Evolutionary conservation across 257 asterid genomes (phyloP).

Genomic region (Solanum pinnatisectum): DNA sequence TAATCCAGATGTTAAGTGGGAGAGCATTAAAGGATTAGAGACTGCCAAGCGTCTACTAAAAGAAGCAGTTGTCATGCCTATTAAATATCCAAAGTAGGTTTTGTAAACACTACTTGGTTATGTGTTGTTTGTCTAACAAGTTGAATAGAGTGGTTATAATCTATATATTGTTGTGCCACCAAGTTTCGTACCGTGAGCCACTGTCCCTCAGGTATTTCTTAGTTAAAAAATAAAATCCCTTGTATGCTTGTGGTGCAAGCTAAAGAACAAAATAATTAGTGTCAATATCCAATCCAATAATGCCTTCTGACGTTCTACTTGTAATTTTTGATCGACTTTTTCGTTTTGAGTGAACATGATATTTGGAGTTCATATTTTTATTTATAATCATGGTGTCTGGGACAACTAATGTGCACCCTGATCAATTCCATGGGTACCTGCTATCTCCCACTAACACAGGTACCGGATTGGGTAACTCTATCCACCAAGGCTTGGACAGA

Average conservation of each 20-base stretch:
- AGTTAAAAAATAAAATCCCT: neutral
- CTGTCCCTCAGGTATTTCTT: neutral
- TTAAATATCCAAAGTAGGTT: constrained; percentile 90
- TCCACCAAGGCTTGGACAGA: neutral
- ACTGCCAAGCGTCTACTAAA: constrained; percentile 87
- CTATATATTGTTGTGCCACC: neutral
- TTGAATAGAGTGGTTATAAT: neutral
- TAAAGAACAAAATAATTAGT: neutral
- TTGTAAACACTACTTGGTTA: constrained; percentile 1
- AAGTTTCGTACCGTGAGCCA: neutral
- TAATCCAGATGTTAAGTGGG: constrained; percentile 95
- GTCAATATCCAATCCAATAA: neutral
- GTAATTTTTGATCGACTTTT: neutral
- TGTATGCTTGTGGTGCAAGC: neutral
- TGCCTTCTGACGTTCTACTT: neutral
- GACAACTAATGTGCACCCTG: neutral
- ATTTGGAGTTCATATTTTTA: neutral
- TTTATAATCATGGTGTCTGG: neutral
- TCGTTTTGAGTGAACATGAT: neutral
- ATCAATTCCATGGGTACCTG: neutral
- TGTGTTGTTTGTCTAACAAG: neutral
- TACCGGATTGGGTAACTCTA: neutral
- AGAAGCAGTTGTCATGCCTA: constrained; percentile 99
- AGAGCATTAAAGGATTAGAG: constrained; percentile 82
- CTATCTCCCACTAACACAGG: neutral